Conservation (phyloP, 305 asterid species). For the Fraxinus baroniana region DNA sequence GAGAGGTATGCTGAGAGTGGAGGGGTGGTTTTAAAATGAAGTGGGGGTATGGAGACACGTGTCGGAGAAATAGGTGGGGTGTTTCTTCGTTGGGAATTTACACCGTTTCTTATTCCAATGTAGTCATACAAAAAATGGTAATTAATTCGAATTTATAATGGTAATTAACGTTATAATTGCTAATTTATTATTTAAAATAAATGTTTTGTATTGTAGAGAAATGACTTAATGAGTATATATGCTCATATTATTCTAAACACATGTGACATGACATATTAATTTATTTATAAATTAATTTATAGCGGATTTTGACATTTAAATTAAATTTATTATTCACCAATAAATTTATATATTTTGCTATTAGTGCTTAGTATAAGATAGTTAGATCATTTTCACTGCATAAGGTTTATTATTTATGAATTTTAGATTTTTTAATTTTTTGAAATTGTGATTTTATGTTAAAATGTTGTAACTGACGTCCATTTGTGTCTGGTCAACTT, state of each 20-base stretch:
- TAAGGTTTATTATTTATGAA: not conserved
- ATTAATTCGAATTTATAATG: not conserved
- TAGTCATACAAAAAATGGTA: not conserved
- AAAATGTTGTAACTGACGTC: not conserved
- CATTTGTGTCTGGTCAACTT: not conserved
- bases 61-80: slow-evolving; percentile 21
- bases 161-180: not conserved
- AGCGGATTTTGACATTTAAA: no score
- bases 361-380: no score
- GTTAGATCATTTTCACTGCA: no score
- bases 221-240: no score
- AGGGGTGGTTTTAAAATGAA: not conserved
- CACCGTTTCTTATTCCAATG: not conserved
- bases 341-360: no score
- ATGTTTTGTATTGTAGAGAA: no score
- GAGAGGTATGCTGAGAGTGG: not conserved
- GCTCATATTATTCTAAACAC: no score
- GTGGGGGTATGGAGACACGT: slow-evolving; percentile 35
- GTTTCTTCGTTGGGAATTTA: not conserved
- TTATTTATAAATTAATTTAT: no score
- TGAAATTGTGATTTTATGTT: not conserved
- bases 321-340: no score
- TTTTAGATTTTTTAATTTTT: not conserved
- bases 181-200: not conserved
- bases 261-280: no score